These are phyloP conservation scores for Hygrocybe coccinea DNA, from an alignment of 768 basidiomycete genomes.

Conservation along the genomic window DNA sequence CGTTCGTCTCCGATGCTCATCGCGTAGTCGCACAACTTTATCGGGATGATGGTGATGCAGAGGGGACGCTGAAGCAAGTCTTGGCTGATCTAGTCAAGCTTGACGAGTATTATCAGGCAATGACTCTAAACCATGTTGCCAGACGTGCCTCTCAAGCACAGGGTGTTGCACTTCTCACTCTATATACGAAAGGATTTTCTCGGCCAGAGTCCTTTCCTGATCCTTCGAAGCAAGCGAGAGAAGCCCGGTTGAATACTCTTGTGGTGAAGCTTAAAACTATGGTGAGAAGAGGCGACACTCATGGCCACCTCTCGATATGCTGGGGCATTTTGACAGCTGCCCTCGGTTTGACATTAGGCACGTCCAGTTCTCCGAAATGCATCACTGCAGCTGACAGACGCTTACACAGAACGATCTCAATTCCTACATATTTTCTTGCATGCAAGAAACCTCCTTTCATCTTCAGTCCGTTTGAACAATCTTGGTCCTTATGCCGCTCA, in stretches of 20 bases:
- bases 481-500: constrained; percentile 93
- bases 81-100: constrained; percentile 48
- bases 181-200: constrained; percentile 80
- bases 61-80: constrained; percentile 16
- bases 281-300: constrained; percentile 57
- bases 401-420: constrained; percentile 64
- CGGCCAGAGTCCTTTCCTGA: constrained; percentile 39
- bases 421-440: constrained; percentile 93
- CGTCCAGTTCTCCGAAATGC: constrained; percentile 8
- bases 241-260: constrained; percentile 33
- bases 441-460: constrained; percentile 82
- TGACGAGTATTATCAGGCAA: constrained; percentile 76
- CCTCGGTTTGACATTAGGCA: constrained; percentile 70
- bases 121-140: constrained; percentile 87
- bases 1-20: constrained; percentile 77
- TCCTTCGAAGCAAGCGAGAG: constrained; percentile 20
- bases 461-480: constrained; percentile 85
- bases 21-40: constrained; percentile 29
- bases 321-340: constrained; percentile 85
- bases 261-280: constrained; percentile 66
- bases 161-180: constrained; percentile 85
- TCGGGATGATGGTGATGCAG: constrained; percentile 11
- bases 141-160: constrained; percentile 85
- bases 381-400: constrained; percentile 3
- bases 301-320: constrained; percentile 84